Evolutionary conservation across 208 protist species (phyloP).

Genomic region (Angomonas ambiguus): DNA sequence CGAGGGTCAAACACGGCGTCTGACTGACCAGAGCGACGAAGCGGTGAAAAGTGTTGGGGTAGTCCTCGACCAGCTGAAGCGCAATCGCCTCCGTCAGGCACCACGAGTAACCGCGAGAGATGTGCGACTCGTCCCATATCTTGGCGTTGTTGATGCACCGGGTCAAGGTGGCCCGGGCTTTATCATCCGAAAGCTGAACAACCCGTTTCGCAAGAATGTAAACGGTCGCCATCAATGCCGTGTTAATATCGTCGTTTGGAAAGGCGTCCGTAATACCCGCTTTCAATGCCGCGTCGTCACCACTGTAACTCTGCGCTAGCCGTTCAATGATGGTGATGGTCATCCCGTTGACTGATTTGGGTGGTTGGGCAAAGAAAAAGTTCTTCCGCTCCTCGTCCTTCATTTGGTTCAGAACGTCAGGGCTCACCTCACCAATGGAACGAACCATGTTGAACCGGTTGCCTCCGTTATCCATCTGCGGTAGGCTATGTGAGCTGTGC

Average conservation of each 20-base stretch:
- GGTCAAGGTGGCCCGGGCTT: slow-evolving; percentile 25
- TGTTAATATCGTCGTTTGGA: not conserved
- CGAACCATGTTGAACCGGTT: slow-evolving; percentile 4
- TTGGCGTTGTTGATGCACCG: slow-evolving; percentile 8
- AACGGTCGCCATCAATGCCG: slow-evolving; percentile 44
- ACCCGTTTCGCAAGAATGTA: slow-evolving; percentile 62
- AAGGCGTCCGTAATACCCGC: not conserved
- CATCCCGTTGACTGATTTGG: slow-evolving; percentile 45
- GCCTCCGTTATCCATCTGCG: slow-evolving; percentile 1
- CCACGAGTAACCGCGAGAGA: slow-evolving; percentile 76
- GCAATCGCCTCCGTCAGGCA: slow-evolving; percentile 64
- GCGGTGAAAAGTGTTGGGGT: slow-evolving; percentile 52
- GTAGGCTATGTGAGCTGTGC: slow-evolving; percentile 12
- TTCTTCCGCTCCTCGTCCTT: slow-evolving; percentile 67
- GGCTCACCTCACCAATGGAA: slow-evolving; percentile 13
- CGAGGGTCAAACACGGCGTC: slow-evolving; percentile 44
- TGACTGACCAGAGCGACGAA: slow-evolving; percentile 44
- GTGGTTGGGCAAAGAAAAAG: slow-evolving; percentile 56
- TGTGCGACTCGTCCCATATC: slow-evolving; percentile 46
- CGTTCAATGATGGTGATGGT: slow-evolving; percentile 48
- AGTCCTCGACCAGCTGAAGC: slow-evolving; percentile 58
- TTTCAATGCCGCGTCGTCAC: not conserved
- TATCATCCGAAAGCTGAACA: slow-evolving; percentile 34
- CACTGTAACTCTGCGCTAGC: slow-evolving; percentile 13
- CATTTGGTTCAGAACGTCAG: slow-evolving; percentile 13